These are phyloP conservation scores for Fagopyrum tataricum DNA, from an alignment of 148 eudicot species.

Conservation along the genomic window DNA sequence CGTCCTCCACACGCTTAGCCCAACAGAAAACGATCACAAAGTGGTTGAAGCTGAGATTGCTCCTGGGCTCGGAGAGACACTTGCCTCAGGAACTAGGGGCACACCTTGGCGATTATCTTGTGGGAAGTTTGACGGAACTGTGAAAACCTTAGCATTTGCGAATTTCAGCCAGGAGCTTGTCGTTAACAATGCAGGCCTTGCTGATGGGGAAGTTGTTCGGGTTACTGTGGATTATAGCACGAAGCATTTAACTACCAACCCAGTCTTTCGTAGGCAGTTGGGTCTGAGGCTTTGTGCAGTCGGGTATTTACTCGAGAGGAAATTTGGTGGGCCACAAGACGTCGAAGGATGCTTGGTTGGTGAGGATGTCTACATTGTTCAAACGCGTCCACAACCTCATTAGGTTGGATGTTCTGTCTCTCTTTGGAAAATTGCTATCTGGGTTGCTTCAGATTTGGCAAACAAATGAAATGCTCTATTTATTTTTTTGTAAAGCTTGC, in stretches of 20 bases:
- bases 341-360: constrained; percentile 94
- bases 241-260: constrained; percentile 62
- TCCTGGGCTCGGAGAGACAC: constrained; percentile 88
- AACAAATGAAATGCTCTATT: background rate
- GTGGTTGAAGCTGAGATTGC: constrained; percentile 83
- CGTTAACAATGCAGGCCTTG: constrained; percentile 44
- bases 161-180: constrained; percentile 89
- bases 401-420: background rate
- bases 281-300: constrained; percentile 79
- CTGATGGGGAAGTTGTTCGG: constrained; percentile 64
- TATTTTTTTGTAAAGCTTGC: background rate
- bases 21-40: constrained; percentile 52
- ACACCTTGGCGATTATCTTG: constrained; percentile 83
- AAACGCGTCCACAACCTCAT: constrained; percentile 81
- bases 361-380: constrained; percentile 66
- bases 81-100: constrained; percentile 86
- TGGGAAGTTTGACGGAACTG: constrained; percentile 63
- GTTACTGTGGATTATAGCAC: constrained; percentile 77
- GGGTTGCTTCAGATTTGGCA: background rate
- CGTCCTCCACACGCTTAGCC: constrained; percentile 86
- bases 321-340: constrained; percentile 79
- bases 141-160: constrained; percentile 70
- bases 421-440: background rate
- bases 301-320: constrained; percentile 73
- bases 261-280: constrained; percentile 56